These are phyloP conservation scores for Isabelozyma gotoi DNA, from an alignment of 805 yeast species.

Conservation along the genomic window DNA sequence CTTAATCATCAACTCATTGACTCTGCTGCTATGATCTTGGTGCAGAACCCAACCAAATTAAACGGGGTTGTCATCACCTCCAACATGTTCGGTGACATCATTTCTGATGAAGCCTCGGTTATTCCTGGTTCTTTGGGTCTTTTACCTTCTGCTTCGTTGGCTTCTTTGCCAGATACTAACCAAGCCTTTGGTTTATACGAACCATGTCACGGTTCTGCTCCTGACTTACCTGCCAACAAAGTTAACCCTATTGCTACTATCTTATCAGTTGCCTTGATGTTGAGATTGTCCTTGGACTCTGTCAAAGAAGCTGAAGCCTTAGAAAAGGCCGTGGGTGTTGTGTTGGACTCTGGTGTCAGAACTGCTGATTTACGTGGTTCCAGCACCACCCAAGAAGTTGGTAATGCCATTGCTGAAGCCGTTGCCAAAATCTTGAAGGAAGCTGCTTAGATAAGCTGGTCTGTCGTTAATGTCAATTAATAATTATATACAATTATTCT, in stretches of 20 bases:
- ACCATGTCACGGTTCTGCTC: slow-evolving; percentile 99
- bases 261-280: slow-evolving; percentile 96
- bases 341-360: slow-evolving; percentile 79
- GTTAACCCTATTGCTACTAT: slow-evolving; percentile 96
- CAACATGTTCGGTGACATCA: slow-evolving; percentile 98
- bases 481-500: too few relatives aligned
- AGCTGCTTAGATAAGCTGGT: slow-evolving; percentile 6
- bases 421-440: slow-evolving; percentile 53
- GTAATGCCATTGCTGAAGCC: slow-evolving; percentile 84
- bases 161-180: slow-evolving; percentile 95
- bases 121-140: slow-evolving; percentile 97
- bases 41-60: slow-evolving; percentile 85
- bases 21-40: slow-evolving; percentile 97
- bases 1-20: slow-evolving; percentile 95
- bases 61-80: slow-evolving; percentile 92
- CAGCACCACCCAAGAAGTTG: slow-evolving; percentile 85
- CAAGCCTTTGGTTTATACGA: slow-evolving; percentile 94
- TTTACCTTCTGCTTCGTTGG: slow-evolving; percentile 93
- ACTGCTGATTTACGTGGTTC: slow-evolving; percentile 91
- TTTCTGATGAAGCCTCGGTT: slow-evolving; percentile 96
- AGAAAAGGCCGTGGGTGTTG: slow-evolving; percentile 83
- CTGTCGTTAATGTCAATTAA: background rate
- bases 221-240: slow-evolving; percentile 82
- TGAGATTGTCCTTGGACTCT: slow-evolving; percentile 82
- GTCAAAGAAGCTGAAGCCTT: slow-evolving; percentile 83